These are phyloP conservation scores for Naganishia sp. DNA, from an alignment of 1,284 basidiomycete species.

Conservation along the genomic window DNA sequence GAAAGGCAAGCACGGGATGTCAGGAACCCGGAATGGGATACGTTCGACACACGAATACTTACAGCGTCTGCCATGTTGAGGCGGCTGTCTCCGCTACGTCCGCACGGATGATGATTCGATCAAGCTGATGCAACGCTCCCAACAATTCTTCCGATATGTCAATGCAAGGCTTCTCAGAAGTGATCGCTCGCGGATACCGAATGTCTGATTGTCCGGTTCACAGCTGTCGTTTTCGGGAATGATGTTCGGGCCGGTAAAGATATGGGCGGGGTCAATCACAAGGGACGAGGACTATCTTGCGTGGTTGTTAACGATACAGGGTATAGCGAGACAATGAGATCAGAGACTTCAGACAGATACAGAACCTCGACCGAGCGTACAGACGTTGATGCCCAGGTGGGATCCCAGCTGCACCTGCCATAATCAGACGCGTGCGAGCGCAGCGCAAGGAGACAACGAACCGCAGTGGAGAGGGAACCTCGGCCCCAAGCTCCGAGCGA, in stretches of 20 bases:
- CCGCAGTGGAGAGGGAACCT: not conserved
- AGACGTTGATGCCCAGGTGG: not conserved
- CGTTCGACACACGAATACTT: not conserved
- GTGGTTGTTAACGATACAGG: not conserved
- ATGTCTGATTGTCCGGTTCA: too few species aligned
- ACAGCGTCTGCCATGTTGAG: slow-evolving; percentile 23
- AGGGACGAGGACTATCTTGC: not conserved
- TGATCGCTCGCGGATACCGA: too few species aligned
- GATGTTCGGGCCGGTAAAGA: too few species aligned
- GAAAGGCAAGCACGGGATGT: not conserved
- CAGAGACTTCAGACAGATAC: not conserved
- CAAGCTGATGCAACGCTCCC: too few species aligned
- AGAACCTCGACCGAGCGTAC: not conserved
- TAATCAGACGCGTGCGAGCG: not conserved
- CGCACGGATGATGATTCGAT: not conserved
- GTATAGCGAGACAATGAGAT: not conserved
- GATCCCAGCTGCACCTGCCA: not conserved
- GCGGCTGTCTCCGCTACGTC: not conserved
- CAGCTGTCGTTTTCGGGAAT: too few species aligned
- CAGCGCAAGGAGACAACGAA: slow-evolving; percentile 2
- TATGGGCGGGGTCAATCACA: not conserved
- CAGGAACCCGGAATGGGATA: not conserved
- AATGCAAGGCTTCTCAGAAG: too few species aligned
- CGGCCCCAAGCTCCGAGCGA: not conserved
- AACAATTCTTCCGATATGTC: not conserved